These are phyloP conservation scores for Pyrus communis DNA, from an alignment of 306 rosid genomes.

Conservation along the genomic window DNA sequence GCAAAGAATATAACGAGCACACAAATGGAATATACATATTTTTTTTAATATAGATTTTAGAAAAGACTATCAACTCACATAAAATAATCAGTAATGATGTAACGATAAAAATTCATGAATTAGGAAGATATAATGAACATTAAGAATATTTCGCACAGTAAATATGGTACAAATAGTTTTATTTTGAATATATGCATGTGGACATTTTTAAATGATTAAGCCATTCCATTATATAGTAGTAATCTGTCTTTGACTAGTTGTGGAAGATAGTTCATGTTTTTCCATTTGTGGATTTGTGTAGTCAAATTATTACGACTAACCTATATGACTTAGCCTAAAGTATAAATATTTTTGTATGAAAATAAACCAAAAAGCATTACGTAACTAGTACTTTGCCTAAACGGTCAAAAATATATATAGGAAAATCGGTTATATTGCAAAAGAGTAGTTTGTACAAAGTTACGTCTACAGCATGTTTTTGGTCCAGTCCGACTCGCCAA, in stretches of 20 bases:
- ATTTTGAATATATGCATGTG: neutral
- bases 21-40: neutral
- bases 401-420: too few species aligned
- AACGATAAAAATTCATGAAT: too few species aligned
- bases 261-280: neutral
- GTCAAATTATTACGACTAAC: neutral
- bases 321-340: neutral
- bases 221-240: neutral
- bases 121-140: neutral
- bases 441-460: too few species aligned
- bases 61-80: too few species aligned
- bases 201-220: neutral
- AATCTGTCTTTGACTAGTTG: neutral
- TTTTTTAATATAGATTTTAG: too few species aligned
- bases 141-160: fast-evolving
- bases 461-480: too few species aligned
- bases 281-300: neutral
- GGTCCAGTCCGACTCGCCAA: too few species aligned
- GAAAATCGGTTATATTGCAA: too few species aligned
- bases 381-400: too few species aligned
- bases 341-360: too few species aligned
- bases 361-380: too few species aligned
- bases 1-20: neutral
- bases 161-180: neutral
- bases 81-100: too few species aligned